Conservation (phyloP, 2,329 filamentous ascomycete genomes). For the Colletotrichum cordylinicola region DNA sequence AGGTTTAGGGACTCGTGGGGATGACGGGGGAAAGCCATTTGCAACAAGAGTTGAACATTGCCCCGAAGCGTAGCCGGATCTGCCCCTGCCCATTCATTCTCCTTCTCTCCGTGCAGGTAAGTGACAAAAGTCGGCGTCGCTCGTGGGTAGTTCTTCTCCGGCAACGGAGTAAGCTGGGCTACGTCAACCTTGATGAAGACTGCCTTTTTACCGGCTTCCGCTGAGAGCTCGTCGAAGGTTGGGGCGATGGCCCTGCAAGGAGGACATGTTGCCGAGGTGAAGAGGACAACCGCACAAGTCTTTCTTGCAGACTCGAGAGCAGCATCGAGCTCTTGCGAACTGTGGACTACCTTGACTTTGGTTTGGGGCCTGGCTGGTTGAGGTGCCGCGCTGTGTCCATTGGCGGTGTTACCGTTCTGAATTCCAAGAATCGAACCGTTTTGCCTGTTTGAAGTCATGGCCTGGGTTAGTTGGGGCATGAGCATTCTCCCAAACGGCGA, state of each 20-base stretch:
- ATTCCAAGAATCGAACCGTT: conserved; percentile 60
- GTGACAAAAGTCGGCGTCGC: conserved; percentile 91
- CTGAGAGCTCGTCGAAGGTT: conserved; percentile 79
- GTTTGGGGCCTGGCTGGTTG: conserved; percentile 29
- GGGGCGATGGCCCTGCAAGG: conserved; percentile 88
- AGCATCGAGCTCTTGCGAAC: conserved; percentile 63
- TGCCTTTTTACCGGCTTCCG: conserved; percentile 71
- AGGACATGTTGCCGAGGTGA: conserved; percentile 85
- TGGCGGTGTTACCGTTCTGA: conserved; percentile 31
- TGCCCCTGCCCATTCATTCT: conserved; percentile 82
- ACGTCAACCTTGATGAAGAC: conserved; percentile 86
- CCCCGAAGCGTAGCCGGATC: conserved; percentile 70
- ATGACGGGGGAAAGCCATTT: conserved; percentile 78
- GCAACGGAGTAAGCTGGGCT: conserved; percentile 51
- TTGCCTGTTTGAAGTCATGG: conserved; percentile 54
- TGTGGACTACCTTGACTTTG: conserved; percentile 66
- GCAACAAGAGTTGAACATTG: conserved; percentile 76
- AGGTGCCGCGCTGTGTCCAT: conserved; percentile 7
- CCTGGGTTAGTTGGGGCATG: conserved; percentile 68
- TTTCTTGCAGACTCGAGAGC: conserved; percentile 64
- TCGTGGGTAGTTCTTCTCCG: conserved; percentile 65
- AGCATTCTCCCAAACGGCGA: conserved; percentile 91
- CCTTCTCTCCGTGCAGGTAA: conserved; percentile 76
- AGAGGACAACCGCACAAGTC: conserved; percentile 85
- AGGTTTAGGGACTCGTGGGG: conserved; percentile 75